Evolutionary conservation across 2,329 filamentous ascomycete genomes (phyloP), one percentile per base, ranked within the genome.

Genomic region (Aspergillus melleus): DNA sequence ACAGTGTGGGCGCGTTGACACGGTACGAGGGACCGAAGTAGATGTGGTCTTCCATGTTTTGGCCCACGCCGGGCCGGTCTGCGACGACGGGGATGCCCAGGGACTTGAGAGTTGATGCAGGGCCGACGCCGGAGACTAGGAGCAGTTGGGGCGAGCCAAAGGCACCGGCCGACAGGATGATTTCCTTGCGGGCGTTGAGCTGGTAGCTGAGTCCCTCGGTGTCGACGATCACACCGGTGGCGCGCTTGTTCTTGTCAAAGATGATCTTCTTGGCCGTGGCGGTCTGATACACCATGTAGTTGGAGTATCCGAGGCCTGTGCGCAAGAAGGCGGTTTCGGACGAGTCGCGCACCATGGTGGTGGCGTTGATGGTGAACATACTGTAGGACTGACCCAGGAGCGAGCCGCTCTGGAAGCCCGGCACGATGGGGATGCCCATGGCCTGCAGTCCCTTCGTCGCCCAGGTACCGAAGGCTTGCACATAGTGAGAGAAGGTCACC

Each of bases 121-220:
- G 81, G 0, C 83, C 83, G 54, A 80, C 70, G 1, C 83, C 83
- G 16, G 80, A 82, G 1, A 83, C 75, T 73, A 83, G 81, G 8
- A 85, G 73, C 0, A 66, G 55, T 49, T 66, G 64, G 1, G 64
- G 64, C n/a, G 80, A 82, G 63, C 85, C 83, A 65, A 82, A 83
- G 4, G 78, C 75, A 3, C 84, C 85, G 0, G 79, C 81, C 0
- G 81, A 77, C 6, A 87, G 60, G 44, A 80, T 77, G 9, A 79
- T 77, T 63, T 86, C 84, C 30, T 76, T 76, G 14, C 75, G 79
- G 20, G 84, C 82, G 2, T 73, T 73, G 59, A 86, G 77, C 32
- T 68, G 80, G 20, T 20, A 47, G 19, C 4, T 6, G 61, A 52
- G 0, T 47, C 57, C 11, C 61, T 66, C 14, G 61, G 63, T 6